Conservation (phyloP, 345 rosid genomes). For the Camelina laxa region DNA sequence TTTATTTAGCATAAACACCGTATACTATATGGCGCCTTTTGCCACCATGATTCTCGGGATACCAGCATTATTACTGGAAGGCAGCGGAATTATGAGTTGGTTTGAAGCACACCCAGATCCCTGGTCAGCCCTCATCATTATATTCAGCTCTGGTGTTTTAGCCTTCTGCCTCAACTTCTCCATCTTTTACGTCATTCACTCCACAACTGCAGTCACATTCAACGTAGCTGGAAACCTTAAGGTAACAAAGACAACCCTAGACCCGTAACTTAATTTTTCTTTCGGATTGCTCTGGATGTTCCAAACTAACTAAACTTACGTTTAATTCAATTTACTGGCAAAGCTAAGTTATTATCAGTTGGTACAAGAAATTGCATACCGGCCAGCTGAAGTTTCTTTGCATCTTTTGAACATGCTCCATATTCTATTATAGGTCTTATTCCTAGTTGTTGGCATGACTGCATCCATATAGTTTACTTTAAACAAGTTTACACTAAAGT, state of each 20-base stretch:
- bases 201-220: slow-evolving; percentile 98
- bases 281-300: slow-evolving; percentile 3
- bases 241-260: slow-evolving; percentile 63
- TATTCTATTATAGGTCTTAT: slow-evolving; percentile 4
- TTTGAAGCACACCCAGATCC: slow-evolving; percentile 62
- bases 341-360: background rate
- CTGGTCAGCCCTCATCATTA: slow-evolving; percentile 69
- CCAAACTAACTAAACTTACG: slow-evolving; percentile 1
- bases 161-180: slow-evolving; percentile 99
- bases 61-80: slow-evolving; percentile 92
- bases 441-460: background rate
- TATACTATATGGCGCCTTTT: slow-evolving; percentile 98
- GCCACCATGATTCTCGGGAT: slow-evolving; percentile 93
- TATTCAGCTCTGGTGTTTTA: slow-evolving; percentile 85
- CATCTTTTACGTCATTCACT: slow-evolving; percentile 96
- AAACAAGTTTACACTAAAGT: background rate
- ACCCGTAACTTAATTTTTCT: background rate
- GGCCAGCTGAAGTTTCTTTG: background rate
- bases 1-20: slow-evolving; percentile 82
- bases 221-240: slow-evolving; percentile 99
- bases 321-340: background rate
- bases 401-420: slow-evolving; percentile 20
- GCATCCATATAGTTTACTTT: background rate
- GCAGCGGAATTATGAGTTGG: slow-evolving; percentile 83
- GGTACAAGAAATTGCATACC: background rate